Evolutionary conservation across 345 rosid species (phyloP).

Genomic region (Reutealis trisperma): DNA sequence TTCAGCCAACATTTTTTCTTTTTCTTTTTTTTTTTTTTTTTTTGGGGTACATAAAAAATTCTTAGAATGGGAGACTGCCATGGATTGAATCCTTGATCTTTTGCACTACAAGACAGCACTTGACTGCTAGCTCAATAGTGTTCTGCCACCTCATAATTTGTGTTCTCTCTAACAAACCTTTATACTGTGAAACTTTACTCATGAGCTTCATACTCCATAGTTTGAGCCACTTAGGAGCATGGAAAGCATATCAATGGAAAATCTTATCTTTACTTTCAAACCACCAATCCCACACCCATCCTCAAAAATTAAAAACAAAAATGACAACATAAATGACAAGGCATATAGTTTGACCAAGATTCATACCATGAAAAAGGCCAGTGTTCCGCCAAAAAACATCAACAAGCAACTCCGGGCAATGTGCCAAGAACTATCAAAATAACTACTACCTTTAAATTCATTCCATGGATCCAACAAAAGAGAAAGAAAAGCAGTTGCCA

Average conservation of each 20-base stretch:
- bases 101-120: too few species aligned
- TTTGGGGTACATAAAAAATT: too few species aligned
- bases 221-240: neutral
- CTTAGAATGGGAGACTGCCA: too few species aligned
- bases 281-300: neutral
- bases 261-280: neutral
- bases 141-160: neutral
- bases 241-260: neutral
- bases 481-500: conserved; percentile 77
- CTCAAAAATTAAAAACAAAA: neutral
- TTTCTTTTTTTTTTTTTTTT: too few species aligned
- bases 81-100: too few species aligned
- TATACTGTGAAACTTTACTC: too few species aligned
- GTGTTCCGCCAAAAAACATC: conserved; percentile 95
- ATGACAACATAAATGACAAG: neutral
- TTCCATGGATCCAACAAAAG: conserved; percentile 93
- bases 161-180: neutral
- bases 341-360: conserved; percentile 1
- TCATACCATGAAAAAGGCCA: conserved; percentile 92
- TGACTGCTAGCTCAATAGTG: too few species aligned
- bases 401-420: conserved; percentile 78
- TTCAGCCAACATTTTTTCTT: too few species aligned
- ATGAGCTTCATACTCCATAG: neutral
- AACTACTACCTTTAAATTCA: conserved; percentile 64
- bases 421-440: conserved; percentile 80